Conservation (phyloP, 768 basidiomycete species). For the Tricholoma furcatifolium region DNA sequence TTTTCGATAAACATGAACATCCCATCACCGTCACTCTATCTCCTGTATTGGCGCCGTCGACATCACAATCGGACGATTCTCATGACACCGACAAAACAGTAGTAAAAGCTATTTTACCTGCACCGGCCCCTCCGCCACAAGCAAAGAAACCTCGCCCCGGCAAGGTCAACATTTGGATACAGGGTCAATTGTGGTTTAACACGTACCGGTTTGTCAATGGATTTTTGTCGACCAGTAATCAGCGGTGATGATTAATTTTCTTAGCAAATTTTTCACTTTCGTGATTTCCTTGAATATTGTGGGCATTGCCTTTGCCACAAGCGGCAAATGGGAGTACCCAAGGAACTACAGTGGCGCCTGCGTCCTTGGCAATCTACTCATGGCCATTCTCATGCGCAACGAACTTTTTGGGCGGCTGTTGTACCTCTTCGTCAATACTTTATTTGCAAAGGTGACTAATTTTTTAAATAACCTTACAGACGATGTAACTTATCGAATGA, state of each 20-base stretch:
- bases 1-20: constrained; percentile 26
- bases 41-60: constrained; percentile 4
- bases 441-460: constrained; percentile 68
- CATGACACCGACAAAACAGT: background rate
- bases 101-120: background rate
- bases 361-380: constrained; percentile 71
- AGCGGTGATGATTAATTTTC: background rate
- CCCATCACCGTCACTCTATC: constrained; percentile 21
- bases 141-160: constrained; percentile 23
- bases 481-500: background rate
- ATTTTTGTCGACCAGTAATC: background rate
- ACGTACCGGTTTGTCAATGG: constrained; percentile 57
- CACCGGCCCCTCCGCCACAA: constrained; percentile 10
- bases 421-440: constrained; percentile 68
- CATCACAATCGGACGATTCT: constrained; percentile 11
- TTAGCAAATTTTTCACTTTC: constrained; percentile 72
- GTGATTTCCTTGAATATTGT: constrained; percentile 58
- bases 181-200: constrained; percentile 75
- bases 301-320: constrained; percentile 58
- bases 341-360: constrained; percentile 65
- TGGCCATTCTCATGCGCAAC: constrained; percentile 76
- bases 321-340: constrained; percentile 69
- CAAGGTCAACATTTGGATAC: constrained; percentile 53
- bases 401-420: constrained; percentile 80
- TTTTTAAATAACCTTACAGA: background rate